Conservation (phyloP, 2,329 filamentous ascomycete species). For the Hymenoscyphus occultus region DNA sequence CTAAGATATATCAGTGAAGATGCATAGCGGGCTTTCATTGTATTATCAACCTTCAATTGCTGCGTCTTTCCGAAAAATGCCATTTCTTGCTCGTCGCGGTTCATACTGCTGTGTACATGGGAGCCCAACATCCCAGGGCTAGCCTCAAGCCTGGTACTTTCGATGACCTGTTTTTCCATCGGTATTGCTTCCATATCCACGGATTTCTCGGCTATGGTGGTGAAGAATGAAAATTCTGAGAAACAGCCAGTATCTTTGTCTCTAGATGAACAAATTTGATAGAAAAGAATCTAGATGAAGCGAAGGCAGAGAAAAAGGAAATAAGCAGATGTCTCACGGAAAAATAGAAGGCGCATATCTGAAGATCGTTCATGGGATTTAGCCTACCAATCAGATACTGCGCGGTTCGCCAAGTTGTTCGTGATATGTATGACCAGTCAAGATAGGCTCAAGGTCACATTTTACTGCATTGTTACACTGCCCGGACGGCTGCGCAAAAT, state of each 20-base stretch:
- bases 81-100: conserved; percentile 28
- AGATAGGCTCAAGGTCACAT: no score
- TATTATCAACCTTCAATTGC: conserved; percentile 26
- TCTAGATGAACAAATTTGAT: conserved; percentile 18
- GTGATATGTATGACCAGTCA: no score
- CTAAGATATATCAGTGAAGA: conserved; percentile 11
- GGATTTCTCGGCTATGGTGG: not conserved
- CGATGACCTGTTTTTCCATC: conserved; percentile 37
- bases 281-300: not conserved
- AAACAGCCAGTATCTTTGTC: conserved; percentile 25
- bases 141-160: not conserved
- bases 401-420: no score
- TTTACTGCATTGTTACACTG: no score
- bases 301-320: no score
- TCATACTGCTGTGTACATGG: conserved; percentile 20
- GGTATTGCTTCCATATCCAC: conserved; percentile 32
- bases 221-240: conserved; percentile 11
- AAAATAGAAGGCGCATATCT: no score
- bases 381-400: no score
- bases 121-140: not conserved
- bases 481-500: no score
- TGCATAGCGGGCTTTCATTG: no score
- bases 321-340: no score
- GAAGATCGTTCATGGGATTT: no score
- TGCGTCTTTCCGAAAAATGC: conserved; percentile 31